Conservation (phyloP, 495 filamentous ascomycete species). For the Xylaria acuta region DNA sequence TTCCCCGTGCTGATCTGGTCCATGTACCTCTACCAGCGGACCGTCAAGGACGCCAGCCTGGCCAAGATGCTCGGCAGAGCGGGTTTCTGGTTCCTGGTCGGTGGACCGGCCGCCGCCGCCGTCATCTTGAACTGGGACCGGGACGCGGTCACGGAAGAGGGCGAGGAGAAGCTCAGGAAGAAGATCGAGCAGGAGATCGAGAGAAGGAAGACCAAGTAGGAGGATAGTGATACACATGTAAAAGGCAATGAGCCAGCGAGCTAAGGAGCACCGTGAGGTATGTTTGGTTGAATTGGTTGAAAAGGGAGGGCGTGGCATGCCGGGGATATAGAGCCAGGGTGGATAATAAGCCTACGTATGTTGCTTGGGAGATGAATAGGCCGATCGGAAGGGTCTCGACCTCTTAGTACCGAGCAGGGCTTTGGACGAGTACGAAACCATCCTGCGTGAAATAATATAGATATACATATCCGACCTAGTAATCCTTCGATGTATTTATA, state of each 20-base stretch:
- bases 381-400: background rate
- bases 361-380: background rate
- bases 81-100: conserved; percentile 48
- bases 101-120: conserved; percentile 58
- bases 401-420: background rate
- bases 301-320: background rate
- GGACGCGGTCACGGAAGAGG: conserved; percentile 55
- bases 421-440: background rate
- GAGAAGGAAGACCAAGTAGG: conserved; percentile 13
- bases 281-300: background rate
- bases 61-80: conserved; percentile 48
- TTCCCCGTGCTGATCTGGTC: conserved; percentile 62
- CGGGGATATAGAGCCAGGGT: background rate
- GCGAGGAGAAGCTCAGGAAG: conserved; percentile 28
- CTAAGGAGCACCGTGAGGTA: background rate
- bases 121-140: conserved; percentile 64
- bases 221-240: too few relatives aligned
- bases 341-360: background rate
- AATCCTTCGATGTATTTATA: too few relatives aligned
- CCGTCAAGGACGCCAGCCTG: conserved; percentile 40
- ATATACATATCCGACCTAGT: too few relatives aligned
- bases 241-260: background rate
- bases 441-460: background rate
- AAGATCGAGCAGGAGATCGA: conserved; percentile 32
- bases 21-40: conserved; percentile 50